Evolutionary conservation across 306 rosid species (phyloP), one percentile per base, ranked within the genome.

Genomic region (Psophocarpus tetragonolobus): DNA sequence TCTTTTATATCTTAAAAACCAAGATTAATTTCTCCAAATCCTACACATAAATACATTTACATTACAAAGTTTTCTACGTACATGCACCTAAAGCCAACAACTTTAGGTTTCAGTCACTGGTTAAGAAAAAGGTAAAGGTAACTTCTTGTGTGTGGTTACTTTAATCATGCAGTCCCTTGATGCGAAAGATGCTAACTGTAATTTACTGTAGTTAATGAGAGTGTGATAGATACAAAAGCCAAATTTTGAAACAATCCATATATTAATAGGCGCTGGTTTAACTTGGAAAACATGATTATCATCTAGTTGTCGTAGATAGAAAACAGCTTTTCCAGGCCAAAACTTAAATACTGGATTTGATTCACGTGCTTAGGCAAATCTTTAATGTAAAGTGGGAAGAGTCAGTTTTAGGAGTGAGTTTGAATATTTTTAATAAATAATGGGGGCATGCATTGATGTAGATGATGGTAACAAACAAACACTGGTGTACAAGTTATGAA

Each of bases 121-220:
- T 60, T 73, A 38, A 36, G 60, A 69, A 68, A 75, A 69, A n/a
- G n/a, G n/a, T n/a, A n/a, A 50, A 51, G 48, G 56, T 27, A 45
- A 42, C 27, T 60, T n/a, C n/a, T 51, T 45, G 30, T 68, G 68
- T 64, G 38, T 54, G 53, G 13, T 80, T 42, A 29, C 75, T 76
- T 68, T 68, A 78, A 73, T 73, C 69, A 81, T 68, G 80, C 56
- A 78, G 68, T 71, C 64, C 51, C 62, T 61, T 70, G 65, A 76
- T 32, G 51, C 53, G 48, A 83, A 72, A 58, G 74, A 53, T 42
- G 73, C 51, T 84, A 87, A 85, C 85, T 80, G 79, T 82, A 83
- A 30, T 64, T 54, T 70, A 75, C 86, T 85, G 84, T 79, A 53
- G 53, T 73, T 65, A 66, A 76, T 81, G 66, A 72, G 36, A 78